Evolutionary conservation across 805 yeast species (phyloP).

Genomic region (Teunomyces tritomae): DNA sequence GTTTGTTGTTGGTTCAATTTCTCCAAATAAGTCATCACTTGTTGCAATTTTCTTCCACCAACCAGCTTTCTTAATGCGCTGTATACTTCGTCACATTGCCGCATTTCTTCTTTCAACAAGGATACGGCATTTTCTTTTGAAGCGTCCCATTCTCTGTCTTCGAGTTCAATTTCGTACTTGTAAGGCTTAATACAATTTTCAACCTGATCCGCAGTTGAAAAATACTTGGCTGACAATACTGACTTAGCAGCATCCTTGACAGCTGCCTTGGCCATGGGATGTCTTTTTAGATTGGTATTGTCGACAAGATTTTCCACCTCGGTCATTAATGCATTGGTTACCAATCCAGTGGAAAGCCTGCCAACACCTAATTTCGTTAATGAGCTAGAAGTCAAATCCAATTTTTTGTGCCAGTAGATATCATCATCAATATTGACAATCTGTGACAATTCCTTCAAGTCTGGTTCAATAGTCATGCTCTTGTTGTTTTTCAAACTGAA

Average conservation of each 20-base stretch:
- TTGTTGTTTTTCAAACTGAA: slow-evolving; percentile 17
- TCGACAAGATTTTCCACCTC: slow-evolving; percentile 76
- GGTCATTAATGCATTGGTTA: slow-evolving; percentile 73
- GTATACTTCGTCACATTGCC: slow-evolving; percentile 72
- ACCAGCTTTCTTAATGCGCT: slow-evolving; percentile 60
- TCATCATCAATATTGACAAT: slow-evolving; percentile 56
- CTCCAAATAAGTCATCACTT: slow-evolving; percentile 73
- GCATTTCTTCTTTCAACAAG: slow-evolving; percentile 77
- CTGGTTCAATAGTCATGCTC: slow-evolving; percentile 40
- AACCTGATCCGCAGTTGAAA: slow-evolving; percentile 95
- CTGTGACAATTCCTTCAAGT: slow-evolving; percentile 53
- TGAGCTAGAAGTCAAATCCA: slow-evolving; percentile 79
- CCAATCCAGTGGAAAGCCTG: slow-evolving; percentile 76
- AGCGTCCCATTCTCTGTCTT: slow-evolving; percentile 87
- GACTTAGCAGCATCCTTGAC: slow-evolving; percentile 81
- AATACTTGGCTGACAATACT: slow-evolving; percentile 75
- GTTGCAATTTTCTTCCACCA: slow-evolving; percentile 81
- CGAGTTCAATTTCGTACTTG: slow-evolving; percentile 95
- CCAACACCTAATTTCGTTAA: slow-evolving; percentile 94
- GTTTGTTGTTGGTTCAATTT: slow-evolving; percentile 40
- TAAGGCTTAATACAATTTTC: slow-evolving; percentile 98
- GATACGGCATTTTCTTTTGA: slow-evolving; percentile 76
- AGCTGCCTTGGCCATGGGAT: slow-evolving; percentile 80
- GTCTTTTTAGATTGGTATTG: slow-evolving; percentile 73
- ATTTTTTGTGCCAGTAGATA: slow-evolving; percentile 80